Conservation (phyloP, 768 basidiomycete species). For the Rhodocollybia butyracea region DNA sequence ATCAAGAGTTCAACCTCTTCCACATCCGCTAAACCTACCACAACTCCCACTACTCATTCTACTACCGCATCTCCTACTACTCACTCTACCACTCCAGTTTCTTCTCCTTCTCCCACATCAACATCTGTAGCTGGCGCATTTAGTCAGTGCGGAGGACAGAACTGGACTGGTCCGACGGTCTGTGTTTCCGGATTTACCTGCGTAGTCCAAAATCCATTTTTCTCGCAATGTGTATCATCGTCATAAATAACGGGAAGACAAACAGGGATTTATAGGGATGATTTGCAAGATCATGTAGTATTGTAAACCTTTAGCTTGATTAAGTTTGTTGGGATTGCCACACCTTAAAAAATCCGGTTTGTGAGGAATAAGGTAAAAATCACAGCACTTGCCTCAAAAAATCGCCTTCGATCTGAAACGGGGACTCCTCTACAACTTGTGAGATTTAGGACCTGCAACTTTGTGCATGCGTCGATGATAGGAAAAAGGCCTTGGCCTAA, state of each 20-base stretch:
- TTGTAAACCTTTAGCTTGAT: background rate
- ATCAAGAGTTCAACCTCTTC: background rate
- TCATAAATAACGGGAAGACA: background rate
- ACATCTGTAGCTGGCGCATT: constrained; percentile 9
- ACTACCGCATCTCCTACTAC: constrained; percentile 7
- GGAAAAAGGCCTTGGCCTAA: constrained; percentile 51
- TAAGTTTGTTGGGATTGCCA: constrained; percentile 15
- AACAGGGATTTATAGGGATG: background rate
- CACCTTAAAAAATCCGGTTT: constrained; percentile 15
- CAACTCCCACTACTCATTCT: constrained; percentile 5
- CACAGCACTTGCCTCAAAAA: constrained; percentile 71
- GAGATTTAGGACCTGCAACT: constrained; percentile 53
- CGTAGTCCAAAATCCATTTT: constrained; percentile 18
- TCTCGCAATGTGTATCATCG: constrained; percentile 23
- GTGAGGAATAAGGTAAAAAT: background rate
- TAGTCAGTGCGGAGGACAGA: constrained; percentile 23
- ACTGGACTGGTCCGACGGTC: constrained; percentile 17
- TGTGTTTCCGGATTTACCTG: constrained; percentile 20
- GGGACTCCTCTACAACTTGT: constrained; percentile 65
- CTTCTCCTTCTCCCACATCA: constrained; percentile 3
- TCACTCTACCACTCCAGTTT: background rate
- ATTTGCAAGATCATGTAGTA: background rate
- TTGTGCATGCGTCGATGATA: constrained; percentile 55
- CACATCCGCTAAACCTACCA: background rate
- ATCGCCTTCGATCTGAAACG: constrained; percentile 55